Base-by-base conservation (phyloP, 345 rosid genomes). In the Aegle marmelos region DNA sequence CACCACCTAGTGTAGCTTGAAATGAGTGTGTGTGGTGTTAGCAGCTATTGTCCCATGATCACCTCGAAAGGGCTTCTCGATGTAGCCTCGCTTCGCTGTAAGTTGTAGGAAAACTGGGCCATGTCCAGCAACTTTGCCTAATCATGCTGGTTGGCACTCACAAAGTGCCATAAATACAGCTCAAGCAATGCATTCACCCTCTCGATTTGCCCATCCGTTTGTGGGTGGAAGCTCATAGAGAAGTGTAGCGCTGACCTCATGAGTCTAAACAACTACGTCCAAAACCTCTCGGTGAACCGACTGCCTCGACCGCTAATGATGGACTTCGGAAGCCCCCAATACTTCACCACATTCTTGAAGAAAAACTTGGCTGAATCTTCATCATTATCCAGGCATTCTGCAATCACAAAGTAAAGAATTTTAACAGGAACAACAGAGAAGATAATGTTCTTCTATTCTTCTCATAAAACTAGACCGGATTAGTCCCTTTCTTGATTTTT, bases 21-120 rank as follows among this genome's bases (percentile, higher is more conserved):
- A 0, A 24, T 61, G 0, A 78, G 1, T 0, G n/a, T 48, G 0
- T 58, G 7, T 0, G 56, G 78, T 0, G 59, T 80, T 1, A 58
- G 2, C 0, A 67, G 75, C 24, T 74, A 64, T 7, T 73, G 13
- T 1, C 77, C 72, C 4, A 4, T 73, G 0, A 9, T n/a, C 1
- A 71, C 6, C 2, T 56, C 6, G 8, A 56, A 56, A 6, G 25
- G 1, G 6, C 41, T 71, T 17, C 0, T 4, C 0, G 19, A 48
- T 0, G 27, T 72, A 0, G 41, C 11, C 39, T 76, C 62, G 8
- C 30, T 75, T 48, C 8, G 11, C 0, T 48, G 41, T 0, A 83
- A 37, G n/a, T 76, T 79, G 31, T 64, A 41, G 2, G 65, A 82
- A 31, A 82, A 75, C 68, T 78, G 21, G 0, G 63, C 73, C 8